These are phyloP conservation scores for Coemansia guatemalensis DNA, from an alignment of 192 early-diverging fungal species.

Conservation along the genomic window DNA sequence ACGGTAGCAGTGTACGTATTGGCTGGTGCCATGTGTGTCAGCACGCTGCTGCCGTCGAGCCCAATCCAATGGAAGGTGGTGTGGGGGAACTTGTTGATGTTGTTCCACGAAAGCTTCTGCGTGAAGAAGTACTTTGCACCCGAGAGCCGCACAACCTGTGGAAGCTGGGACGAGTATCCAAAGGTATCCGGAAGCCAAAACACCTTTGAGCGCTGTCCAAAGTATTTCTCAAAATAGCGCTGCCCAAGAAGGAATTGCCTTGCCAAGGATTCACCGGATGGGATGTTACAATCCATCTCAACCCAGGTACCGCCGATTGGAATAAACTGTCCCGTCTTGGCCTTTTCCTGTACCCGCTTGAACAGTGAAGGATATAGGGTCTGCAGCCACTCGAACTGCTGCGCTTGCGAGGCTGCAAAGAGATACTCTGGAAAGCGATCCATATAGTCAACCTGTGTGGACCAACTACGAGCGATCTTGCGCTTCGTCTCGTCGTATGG, in stretches of 20 bases:
- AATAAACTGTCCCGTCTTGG: slow-evolving; percentile 77
- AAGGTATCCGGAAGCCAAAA: slow-evolving; percentile 97
- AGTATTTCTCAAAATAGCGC: slow-evolving; percentile 79
- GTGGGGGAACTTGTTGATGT: slow-evolving; percentile 98
- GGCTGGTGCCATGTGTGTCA: slow-evolving; percentile 90
- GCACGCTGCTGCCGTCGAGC: slow-evolving; percentile 76
- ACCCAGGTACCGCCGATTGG: slow-evolving; percentile 96
- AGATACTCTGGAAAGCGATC: slow-evolving; percentile 86
- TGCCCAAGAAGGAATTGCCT: slow-evolving; percentile 96
- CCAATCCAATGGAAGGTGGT: slow-evolving; percentile 96
- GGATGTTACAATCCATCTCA: slow-evolving; percentile 99
- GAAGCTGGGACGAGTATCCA: slow-evolving; percentile 89
- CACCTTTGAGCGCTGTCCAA: slow-evolving; percentile 67
- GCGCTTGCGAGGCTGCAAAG: slow-evolving; percentile 95
- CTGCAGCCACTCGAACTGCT: slow-evolving; percentile 94
- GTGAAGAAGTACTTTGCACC: slow-evolving; percentile 96
- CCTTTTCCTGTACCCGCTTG: slow-evolving; percentile 67
- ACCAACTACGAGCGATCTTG: slow-evolving; percentile 86
- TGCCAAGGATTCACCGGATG: slow-evolving; percentile 90
- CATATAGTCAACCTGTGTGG: slow-evolving; percentile 76
- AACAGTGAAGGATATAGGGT: slow-evolving; percentile 83
- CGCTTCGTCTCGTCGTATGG: slow-evolving; percentile 97
- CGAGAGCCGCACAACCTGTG: slow-evolving; percentile 81
- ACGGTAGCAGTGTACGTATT: slow-evolving; percentile 80
- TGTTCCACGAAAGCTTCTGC: slow-evolving; percentile 99